A percentile compares a stretch with the other conserved stretches of the same genome.
Conservation (phyloP, 2,329 filamentous ascomycete species). For the Microsporum ferrugineum region DNA sequence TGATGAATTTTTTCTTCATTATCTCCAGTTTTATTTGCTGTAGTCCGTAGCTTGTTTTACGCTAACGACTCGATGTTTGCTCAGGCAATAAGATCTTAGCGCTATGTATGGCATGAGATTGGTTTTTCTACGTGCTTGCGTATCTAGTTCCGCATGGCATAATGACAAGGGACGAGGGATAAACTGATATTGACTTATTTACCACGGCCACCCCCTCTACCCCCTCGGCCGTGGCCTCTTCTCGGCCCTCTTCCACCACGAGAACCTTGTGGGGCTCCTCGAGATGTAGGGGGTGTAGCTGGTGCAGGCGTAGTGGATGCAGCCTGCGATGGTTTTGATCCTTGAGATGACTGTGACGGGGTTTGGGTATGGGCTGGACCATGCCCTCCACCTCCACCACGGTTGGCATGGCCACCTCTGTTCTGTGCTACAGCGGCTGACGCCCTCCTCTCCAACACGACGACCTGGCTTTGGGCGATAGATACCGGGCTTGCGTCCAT, state of each 20-base stretch:
- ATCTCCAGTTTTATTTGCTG: too few relatives aligned
- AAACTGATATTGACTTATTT: background rate
- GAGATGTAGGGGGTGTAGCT: background rate
- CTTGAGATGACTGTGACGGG: background rate
- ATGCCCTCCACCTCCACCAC: background rate
- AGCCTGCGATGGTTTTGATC: background rate
- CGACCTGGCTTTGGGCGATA: slow-evolving; percentile 74
- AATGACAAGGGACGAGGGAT: background rate
- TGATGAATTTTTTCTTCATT: background rate
- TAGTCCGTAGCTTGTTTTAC: too few relatives aligned
- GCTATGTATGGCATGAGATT: background rate
- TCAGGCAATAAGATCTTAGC: too few relatives aligned
- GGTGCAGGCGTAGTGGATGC: background rate
- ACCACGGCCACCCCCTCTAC: slow-evolving; percentile 3
- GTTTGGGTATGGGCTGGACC: background rate
- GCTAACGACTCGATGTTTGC: too few relatives aligned
- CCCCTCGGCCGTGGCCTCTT: background rate
- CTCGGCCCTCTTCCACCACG: background rate
- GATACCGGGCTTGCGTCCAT: slow-evolving; percentile 69
- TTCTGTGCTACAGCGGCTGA: slow-evolving; percentile 10
- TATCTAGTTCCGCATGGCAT: background rate
- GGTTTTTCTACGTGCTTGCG: background rate
- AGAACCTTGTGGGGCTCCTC: background rate
- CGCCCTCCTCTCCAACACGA: slow-evolving; percentile 57
- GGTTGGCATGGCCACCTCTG: slow-evolving; percentile 2